phyloP scores from a whole-genome alignment of 352 stramenopile species.

The Phytophthora pisi region DNA sequence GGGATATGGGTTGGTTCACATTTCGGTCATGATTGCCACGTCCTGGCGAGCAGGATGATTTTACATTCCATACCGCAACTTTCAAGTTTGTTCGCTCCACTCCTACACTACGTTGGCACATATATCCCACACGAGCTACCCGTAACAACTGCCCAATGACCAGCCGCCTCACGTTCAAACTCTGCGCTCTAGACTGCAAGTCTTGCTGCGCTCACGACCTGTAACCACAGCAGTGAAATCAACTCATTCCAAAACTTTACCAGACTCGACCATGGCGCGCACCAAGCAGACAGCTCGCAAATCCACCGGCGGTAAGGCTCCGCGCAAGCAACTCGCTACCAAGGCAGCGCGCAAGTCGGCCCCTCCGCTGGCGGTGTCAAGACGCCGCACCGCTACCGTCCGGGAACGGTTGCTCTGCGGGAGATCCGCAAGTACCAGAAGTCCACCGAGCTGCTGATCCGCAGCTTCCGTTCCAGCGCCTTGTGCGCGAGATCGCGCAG shows the following conservation, averaged over 20 bases:
- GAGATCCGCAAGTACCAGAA: constrained; percentile 96
- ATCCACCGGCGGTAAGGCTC: constrained; percentile 90
- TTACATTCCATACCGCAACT: background rate
- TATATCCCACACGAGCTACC: background rate
- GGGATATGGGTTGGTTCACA: too few relatives aligned
- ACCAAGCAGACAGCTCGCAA: constrained; percentile 96
- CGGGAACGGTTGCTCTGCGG: constrained; percentile 81
- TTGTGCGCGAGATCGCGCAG: constrained; percentile 94
- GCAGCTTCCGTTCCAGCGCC: constrained; percentile 93
- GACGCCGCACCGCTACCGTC: constrained; percentile 69
- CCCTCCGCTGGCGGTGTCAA: constrained; percentile 90
- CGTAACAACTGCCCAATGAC: background rate
- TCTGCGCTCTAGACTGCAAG: background rate
- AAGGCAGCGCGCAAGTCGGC: constrained; percentile 91
- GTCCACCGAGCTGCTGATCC: constrained; percentile 93
- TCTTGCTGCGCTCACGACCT: background rate
- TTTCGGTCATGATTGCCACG: background rate
- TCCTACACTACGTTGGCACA: background rate
- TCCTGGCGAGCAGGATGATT: background rate
- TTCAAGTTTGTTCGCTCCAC: background rate
- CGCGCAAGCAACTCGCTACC: constrained; percentile 91
- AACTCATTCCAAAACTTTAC: background rate
- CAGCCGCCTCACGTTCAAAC: background rate
- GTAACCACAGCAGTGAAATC: background rate
- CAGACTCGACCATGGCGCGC: constrained; percentile 71